Percentiles rank a stretch among this genome's conserved stretches.
phyloP scores from a whole-genome alignment of 306 rosid species.

The Vigna hirtella region DNA sequence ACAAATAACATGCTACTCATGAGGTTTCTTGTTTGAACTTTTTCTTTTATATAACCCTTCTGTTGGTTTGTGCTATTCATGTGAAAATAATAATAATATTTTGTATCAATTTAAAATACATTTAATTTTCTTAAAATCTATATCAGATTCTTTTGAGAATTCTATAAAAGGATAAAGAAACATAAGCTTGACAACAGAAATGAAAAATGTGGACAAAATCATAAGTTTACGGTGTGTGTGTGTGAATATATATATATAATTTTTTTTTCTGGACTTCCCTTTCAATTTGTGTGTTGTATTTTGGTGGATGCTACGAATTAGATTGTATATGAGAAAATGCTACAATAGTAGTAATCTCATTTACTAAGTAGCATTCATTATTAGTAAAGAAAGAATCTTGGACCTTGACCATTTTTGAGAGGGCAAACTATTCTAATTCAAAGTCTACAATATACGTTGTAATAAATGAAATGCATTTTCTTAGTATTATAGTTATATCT shows the following conservation, averaged over 20 bases:
- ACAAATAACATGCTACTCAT: background rate
- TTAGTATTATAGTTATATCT: background rate
- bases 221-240: no score
- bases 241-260: no score
- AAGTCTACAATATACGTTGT: slow-evolving; percentile 10
- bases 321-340: background rate
- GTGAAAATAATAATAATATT: no score
- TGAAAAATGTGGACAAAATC: background rate
- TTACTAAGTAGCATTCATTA: background rate
- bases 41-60: no score
- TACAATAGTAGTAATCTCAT: background rate
- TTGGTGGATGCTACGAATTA: background rate
- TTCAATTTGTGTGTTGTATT: background rate
- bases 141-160: no score
- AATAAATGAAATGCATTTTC: background rate
- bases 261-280: background rate
- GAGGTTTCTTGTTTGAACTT: no score
- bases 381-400: slow-evolving; percentile 24
- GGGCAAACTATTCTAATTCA: slow-evolving; percentile 35
- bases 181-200: no score
- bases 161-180: no score
- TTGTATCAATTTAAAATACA: no score
- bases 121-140: no score
- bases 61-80: no score
- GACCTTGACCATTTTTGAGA: slow-evolving; percentile 17